Base-by-base conservation (phyloP, 495 filamentous ascomycete species). In the Gamarada debralockiae region DNA sequence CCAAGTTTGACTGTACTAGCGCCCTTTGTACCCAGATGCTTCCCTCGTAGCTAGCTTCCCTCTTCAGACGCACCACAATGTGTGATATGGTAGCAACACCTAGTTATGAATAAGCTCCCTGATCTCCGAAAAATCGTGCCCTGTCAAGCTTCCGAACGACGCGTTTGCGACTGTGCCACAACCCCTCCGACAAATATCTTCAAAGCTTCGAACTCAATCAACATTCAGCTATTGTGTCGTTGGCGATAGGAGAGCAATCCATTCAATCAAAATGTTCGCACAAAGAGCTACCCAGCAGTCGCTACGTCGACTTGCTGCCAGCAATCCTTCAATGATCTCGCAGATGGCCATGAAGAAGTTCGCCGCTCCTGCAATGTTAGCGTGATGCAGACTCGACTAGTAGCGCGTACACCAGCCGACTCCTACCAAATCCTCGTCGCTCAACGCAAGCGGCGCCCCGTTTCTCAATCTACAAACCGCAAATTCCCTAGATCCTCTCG, bases 361-460 rank as follows among this genome's bases (percentile, higher is more conserved):
- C 20, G 37, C 53, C 27, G 48, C 58, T 18, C 55, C 61, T 21
- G 12, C 60, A 10, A 50, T 53, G 33, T 61, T 27, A 34, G 17
- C 49, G 67, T 62, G 17, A 59, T 56, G 55, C 81, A 84, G 65
- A 77, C 68, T 44, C 79, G 82, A n/a, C n/a, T n/a, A n/a, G n/a
- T n/a, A n/a, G n/a, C n/a, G n/a, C n/a, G 83, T 84, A 70, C 38
- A 47, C 65, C 75, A 45, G 61, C 70, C 56, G 84, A 89, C 59
- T 79, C 73, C 48, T 69, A 78, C 67, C 63, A 81, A 57, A 84
- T 97, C 73, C 91, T 97, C 67, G 81, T 78, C 57, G 72, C 81
- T 56, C 93, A 99, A 71, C 93, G 93, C 59, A 83, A 85, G 52
- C 65, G 74, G 76, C 90, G 33, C 93, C 93, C 38, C 92, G 97